Evolutionary conservation across 1,284 basidiomycete genomes (phyloP), one percentile per base, ranked within the genome.

Genomic region (Austroboletus novae-zelandiae): DNA sequence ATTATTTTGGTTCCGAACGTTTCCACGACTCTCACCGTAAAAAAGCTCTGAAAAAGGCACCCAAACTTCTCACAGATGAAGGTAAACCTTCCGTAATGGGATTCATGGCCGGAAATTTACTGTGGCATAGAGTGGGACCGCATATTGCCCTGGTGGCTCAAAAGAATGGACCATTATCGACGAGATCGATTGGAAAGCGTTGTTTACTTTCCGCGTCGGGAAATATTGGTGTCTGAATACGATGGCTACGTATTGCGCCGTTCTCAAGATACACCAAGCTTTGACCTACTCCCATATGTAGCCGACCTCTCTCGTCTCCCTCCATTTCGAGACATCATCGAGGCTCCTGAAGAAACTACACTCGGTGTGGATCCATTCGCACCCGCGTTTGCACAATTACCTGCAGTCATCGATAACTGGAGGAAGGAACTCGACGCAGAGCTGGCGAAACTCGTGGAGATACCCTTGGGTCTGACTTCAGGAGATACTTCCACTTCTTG

Each of bases 281-380:
- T 50, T 23, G 60, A 48, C 17, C 30, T 61, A 9, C 46, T 61
- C 3, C 59, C 57, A 29, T 29, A 50, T 17, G 54, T 53, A 11
- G 30, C 18, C 15, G 48, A 61, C 23, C 32, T 59, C 11, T 50
- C 44, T 9, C 7, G 14, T 5, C 50, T 61, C 27, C 15, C 48
- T 35, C 54, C 48, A 9, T 59, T 59, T 15, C 44, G 35, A 18
- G 48, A 45, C 10, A 51, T 59, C 31, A 48, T 60, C 25, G 34
- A 53, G 30, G 27, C 23, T 30, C 57, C 57, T 3, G 47, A 48
- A 14, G 46, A n/a, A 8, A 23, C 29, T n/a, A 13, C 30, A 13
- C 27, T 55, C 17, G 36, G 30, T 5, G 37, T 25, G 3, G 25
- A 45, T 5, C 40, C 37, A 9, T 60, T 60, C 36, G 36, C 45